Evolutionary conservation across 2,329 filamentous ascomycete species (phyloP), one percentile per base, ranked within the genome.

Genomic region (Fusarium setosum): DNA sequence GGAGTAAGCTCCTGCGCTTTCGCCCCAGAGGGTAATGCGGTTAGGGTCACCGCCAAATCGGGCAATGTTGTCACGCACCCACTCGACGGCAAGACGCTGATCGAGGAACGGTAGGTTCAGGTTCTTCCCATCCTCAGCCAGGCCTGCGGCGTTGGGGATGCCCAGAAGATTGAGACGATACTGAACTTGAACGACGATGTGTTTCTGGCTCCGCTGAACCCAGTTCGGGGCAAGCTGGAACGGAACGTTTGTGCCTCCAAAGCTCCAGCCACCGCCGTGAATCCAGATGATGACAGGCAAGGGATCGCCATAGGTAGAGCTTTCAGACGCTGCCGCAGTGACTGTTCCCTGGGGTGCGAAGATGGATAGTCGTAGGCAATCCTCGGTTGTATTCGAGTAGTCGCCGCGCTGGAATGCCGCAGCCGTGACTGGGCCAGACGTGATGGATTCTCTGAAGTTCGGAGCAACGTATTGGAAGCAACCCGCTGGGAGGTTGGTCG

Each of bases 31-130:
- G 1, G 24, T 54, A 4, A 69, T 69, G 9, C 66, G 66, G 6
- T 48, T 5, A 3, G 63, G 67, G 17, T 69, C 66, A 0, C 66
- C 66, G 5, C 66, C 66, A 6, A 69, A 69, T 11, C 20, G 50
- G 41, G 59, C 66, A 31, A 67, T 65, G 6, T 69, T 69, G 9
- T 51, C 51, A 0, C 52, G 59, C 4, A 69, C 66, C 66, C 66
- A 69, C 56, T 69, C 66, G 9, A 69, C 65, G 6, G 66, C 66
- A 0, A 69, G 50, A 10, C 66, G 63, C 4, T 69, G 66, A 3
- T 69, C 66, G 12, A 69, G 65, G 1, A 69, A 50, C 7, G 50
- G 51, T 21, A 69, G 23, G 12, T 69, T 69, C 7, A 67, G 24
- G 2, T 67, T 67, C 6, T 61, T 37, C 5, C 35, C 53, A 4